Percentiles rank a stretch among this genome's conserved stretches.
Evolutionary conservation across 2,329 filamentous ascomycete genomes (phyloP).

Genomic region (Fusarium napiforme): DNA sequence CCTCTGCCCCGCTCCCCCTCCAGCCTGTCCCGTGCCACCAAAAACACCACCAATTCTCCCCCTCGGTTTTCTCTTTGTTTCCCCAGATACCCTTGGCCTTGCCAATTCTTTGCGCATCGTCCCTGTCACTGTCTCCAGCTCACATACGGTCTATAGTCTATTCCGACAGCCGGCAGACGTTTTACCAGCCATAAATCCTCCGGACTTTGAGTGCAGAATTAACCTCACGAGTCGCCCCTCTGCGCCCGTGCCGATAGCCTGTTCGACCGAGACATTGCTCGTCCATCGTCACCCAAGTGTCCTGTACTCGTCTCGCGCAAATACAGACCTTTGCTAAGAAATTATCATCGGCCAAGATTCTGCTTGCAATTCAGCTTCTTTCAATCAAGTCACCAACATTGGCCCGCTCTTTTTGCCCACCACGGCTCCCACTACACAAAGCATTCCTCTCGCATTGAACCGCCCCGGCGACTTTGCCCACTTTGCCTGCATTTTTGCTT

Average conservation of each 20-base stretch:
- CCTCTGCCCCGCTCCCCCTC: constrained; percentile 42
- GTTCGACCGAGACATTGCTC: constrained; percentile 43
- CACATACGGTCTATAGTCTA: constrained; percentile 40
- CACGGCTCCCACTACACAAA: constrained; percentile 50
- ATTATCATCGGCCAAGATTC: constrained; percentile 6
- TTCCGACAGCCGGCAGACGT: constrained; percentile 26
- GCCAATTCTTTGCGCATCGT: constrained; percentile 40
- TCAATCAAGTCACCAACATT: constrained; percentile 26
- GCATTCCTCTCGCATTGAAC: constrained; percentile 45
- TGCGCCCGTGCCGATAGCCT: constrained; percentile 40
- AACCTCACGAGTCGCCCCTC: constrained; percentile 38
- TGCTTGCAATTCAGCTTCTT: constrained; percentile 30
- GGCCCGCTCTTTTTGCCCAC: constrained; percentile 47
- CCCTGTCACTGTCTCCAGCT: constrained; percentile 37
- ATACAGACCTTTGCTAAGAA: constrained; percentile 26
- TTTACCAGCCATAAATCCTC: constrained; percentile 11
- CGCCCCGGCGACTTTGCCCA: constrained; percentile 37
- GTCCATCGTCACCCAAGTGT: constrained; percentile 34
- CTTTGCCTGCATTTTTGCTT: constrained; percentile 43
- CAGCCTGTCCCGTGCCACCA: constrained; percentile 47
- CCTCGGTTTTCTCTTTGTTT: constrained; percentile 48
- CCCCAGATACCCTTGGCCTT: constrained; percentile 47
- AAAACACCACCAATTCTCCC: constrained; percentile 46
- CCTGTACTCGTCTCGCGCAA: constrained; percentile 37
- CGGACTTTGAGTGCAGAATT: constrained; percentile 27